phyloP scores from a whole-genome alignment of 1,284 basidiomycete genomes.

The Ustilago sp. region DNA sequence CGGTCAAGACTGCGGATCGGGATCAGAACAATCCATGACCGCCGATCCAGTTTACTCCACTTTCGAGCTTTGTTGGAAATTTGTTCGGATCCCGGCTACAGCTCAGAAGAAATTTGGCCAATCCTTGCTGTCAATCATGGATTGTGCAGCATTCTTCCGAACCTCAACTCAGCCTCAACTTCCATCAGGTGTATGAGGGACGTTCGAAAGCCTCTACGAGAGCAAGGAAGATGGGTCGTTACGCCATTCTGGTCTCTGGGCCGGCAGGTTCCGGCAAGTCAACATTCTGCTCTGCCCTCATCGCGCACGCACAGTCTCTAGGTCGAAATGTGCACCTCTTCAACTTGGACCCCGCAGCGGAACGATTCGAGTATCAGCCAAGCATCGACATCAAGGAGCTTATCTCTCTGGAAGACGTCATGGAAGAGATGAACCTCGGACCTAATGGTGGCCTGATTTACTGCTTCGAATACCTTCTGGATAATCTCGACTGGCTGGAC shows the following conservation, averaged over 20 bases:
- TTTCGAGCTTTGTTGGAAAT: not conserved
- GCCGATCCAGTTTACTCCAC: conserved; percentile 11
- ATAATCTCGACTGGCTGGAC: conserved; percentile 99
- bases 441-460: conserved; percentile 98
- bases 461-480: conserved; percentile 96
- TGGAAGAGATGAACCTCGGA: conserved; percentile 93
- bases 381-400: conserved; percentile 94
- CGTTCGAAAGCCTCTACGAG: not conserved
- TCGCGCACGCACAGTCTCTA: conserved; percentile 88
- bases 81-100: conserved; percentile 15
- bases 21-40: not conserved
- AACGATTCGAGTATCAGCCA: conserved; percentile 92
- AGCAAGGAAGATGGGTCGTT: conserved; percentile 48
- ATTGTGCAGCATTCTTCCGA: conserved; percentile 2
- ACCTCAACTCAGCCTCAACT: not conserved
- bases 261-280: conserved; percentile 98
- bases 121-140: not conserved
- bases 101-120: conserved; percentile 1
- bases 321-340: conserved; percentile 90
- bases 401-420: conserved; percentile 92
- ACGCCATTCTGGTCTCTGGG: conserved; percentile 73
- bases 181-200: not conserved
- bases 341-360: conserved; percentile 96
- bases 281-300: conserved; percentile 88
- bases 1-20: not conserved